Conservation (phyloP, 2,329 filamentous ascomycete species). For the Diaporthe nobilis region DNA sequence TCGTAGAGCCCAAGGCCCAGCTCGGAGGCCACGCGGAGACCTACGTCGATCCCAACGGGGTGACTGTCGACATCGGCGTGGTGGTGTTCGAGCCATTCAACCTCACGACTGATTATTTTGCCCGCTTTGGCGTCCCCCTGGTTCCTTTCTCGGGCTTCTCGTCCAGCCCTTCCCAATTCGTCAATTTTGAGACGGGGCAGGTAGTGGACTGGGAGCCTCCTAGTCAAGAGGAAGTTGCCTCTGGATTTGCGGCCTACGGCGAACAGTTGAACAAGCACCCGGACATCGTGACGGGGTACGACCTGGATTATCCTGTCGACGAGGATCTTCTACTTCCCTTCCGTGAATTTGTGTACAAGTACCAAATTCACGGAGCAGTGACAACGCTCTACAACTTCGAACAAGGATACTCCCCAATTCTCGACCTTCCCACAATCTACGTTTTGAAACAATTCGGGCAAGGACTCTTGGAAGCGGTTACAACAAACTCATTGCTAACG, state of each 20-base stretch:
- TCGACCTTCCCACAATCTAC: background rate
- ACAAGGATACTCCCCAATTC: background rate
- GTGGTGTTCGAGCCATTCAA: background rate
- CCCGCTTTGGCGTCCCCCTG: background rate
- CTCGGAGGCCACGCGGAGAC: background rate
- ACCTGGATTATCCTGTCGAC: background rate
- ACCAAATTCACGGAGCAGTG: background rate
- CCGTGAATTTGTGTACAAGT: background rate
- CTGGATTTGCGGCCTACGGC: background rate
- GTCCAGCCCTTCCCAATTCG: background rate
- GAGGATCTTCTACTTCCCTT: background rate
- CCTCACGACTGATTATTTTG: background rate
- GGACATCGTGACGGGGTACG: background rate
- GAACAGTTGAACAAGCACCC: background rate
- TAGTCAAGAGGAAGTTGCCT: background rate
- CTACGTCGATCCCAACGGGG: background rate
- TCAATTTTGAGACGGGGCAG: background rate
- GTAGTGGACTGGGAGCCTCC: background rate
- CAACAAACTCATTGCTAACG: background rate
- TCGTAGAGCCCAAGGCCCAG: background rate
- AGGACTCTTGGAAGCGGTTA: background rate
- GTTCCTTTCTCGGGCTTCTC: background rate
- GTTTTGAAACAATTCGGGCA: background rate
- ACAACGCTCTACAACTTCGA: background rate
- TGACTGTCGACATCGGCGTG: background rate